Percentiles rank a stretch among this genome's conserved stretches.
These are phyloP conservation scores for Ascosphaera acerosa DNA, from an alignment of 2,329 filamentous ascomycete genomes.

Conservation along the genomic window DNA sequence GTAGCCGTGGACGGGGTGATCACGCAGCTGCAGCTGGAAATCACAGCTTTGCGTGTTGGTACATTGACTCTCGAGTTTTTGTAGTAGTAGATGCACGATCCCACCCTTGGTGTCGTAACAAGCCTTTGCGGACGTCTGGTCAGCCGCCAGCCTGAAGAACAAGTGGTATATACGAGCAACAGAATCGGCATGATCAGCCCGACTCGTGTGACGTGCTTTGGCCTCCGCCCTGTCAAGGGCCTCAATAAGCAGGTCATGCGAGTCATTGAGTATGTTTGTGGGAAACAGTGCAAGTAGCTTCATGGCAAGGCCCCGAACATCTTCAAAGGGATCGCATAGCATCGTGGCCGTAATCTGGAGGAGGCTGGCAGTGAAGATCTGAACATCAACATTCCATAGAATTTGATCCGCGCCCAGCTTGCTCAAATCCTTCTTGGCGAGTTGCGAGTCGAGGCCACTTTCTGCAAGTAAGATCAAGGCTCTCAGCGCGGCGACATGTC, in stretches of 20 bases:
- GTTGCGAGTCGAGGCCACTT: conserved; percentile 35
- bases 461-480: conserved; percentile 41
- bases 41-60: conserved; percentile 31
- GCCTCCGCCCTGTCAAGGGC: conserved; percentile 14
- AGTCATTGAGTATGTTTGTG: conserved; percentile 7
- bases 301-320: conserved; percentile 40
- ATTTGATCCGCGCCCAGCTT: conserved; percentile 25
- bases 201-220: conserved; percentile 34
- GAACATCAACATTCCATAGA: conserved; percentile 25
- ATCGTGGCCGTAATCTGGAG: conserved; percentile 45
- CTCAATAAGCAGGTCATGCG: conserved; percentile 10
- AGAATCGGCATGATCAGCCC: conserved; percentile 82
- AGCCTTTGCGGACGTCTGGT: conserved; percentile 3
- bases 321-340: conserved; percentile 74
- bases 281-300: conserved; percentile 20
- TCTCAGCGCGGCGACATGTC: conserved; percentile 59
- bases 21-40: conserved; percentile 38
- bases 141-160: conserved; percentile 31
- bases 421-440: conserved; percentile 15
- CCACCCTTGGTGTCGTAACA: conserved; percentile 17
- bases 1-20: conserved; percentile 42
- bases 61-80: conserved; percentile 39
- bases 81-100: conserved; percentile 33
- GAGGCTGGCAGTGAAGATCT: conserved; percentile 17
- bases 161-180: conserved; percentile 54